Base-by-base conservation (phyloP, 306 rosid genomes). In the Vigna radiata region DNA sequence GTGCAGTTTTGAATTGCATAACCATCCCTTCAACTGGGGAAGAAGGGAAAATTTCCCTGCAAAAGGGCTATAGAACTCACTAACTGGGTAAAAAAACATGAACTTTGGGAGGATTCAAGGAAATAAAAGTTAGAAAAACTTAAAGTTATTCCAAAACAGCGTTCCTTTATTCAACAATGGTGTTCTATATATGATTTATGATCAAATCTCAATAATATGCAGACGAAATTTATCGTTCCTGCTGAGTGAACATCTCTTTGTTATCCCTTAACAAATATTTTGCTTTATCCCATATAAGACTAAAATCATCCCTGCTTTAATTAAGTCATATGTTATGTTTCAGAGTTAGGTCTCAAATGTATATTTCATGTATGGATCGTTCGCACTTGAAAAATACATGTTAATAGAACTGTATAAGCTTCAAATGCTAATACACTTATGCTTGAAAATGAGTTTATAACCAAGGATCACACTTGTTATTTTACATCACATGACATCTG, bases 401-500 rank as follows among this genome's bases (percentile, higher is more conserved):
- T 12, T 56, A 11, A 11, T 55, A 56, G n/a, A 56, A 56, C 37
- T 56, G 12, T 56, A 4, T 16, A 36, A 19, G 39, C 39, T 1
- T 29, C 31, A 4, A 29, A 3, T 4, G 31, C 31, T 29, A 4
- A 14, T 53, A 17, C 21, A 55, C 8, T 55, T 41, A 1, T 39
- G 53, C 41, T 56, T 19, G 39, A 72, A 55, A 72, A 39, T 72
- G 36, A 17, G 36, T 41, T 66, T 16, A 66, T 37, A 63, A 36
- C 15, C 25, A 8, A 37, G 70, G 31, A 37, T 39, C n/a, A 64
- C 15, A 16, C 36, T 61, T 36, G 69, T 63, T 29, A 31, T 33
- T 15, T 61, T 4, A 31, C 23, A 16, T 36, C 25, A 36, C 4
- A 63, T 62, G 21, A 33, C 6, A 7, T 7, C 46, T n/a, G 4